phyloP scores from a whole-genome alignment of 179 eudicot genomes.

The Sideroxylon spinosum region DNA sequence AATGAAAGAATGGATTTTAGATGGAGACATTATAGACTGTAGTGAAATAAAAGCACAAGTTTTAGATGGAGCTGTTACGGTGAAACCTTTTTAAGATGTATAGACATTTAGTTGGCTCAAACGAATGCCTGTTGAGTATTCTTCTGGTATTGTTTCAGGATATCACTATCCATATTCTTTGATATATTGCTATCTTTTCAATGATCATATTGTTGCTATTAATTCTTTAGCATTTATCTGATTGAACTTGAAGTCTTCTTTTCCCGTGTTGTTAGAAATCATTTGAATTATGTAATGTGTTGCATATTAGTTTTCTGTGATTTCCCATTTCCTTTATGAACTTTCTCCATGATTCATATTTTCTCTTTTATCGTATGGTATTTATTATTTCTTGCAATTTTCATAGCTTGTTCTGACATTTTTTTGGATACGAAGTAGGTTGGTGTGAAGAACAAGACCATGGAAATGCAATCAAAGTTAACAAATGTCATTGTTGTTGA shows the following conservation, averaged over 20 bases:
- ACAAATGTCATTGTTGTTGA: constrained; percentile 74
- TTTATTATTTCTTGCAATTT: constrained; percentile 11
- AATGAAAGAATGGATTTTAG: neutral
- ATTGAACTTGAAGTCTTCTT: neutral
- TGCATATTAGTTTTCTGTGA: neutral
- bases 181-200: neutral
- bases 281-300: neutral
- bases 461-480: constrained; percentile 79
- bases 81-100: neutral
- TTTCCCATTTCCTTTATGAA: constrained; percentile 6
- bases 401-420: constrained; percentile 16
- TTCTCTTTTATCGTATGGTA: neutral
- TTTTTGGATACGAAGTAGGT: constrained; percentile 50
- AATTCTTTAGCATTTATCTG: neutral
- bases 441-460: constrained; percentile 75
- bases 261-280: neutral
- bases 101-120: neutral
- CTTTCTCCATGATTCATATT: neutral
- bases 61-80: neutral
- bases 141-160: neutral
- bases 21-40: neutral
- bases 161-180: neutral
- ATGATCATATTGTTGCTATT: neutral
- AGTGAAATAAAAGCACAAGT: neutral
- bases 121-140: neutral